Conservation (phyloP, 768 basidiomycete genomes). For the Boletus coccyginus region DNA sequence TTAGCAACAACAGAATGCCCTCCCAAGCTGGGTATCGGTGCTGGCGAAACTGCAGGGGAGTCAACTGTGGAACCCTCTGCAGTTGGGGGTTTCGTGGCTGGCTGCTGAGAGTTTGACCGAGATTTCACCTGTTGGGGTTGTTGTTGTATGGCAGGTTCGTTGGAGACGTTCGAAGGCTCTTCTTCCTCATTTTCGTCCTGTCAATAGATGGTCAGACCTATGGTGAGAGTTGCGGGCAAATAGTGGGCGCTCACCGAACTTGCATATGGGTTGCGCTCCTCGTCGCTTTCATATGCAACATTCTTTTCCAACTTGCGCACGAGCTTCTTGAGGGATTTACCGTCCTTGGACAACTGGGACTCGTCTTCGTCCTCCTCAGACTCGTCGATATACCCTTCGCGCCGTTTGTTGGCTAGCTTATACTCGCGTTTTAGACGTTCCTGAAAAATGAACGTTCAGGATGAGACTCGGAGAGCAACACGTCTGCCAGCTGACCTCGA, state of each 20-base stretch:
- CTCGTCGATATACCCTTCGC: constrained; percentile 68
- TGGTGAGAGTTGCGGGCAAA: background rate
- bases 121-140: constrained; percentile 45
- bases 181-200: constrained; percentile 77
- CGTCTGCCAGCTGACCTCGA: constrained; percentile 52
- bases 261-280: constrained; percentile 77
- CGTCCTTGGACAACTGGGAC: constrained; percentile 61
- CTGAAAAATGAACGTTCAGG: constrained; percentile 34
- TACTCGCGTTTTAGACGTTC: constrained; percentile 85
- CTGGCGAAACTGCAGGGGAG: constrained; percentile 57
- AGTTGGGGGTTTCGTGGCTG: constrained; percentile 32
- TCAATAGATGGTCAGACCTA: background rate
- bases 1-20: constrained; percentile 81
- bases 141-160: constrained; percentile 43
- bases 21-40: constrained; percentile 52
- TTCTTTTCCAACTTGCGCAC: constrained; percentile 83
- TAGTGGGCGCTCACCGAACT: constrained; percentile 57
- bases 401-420: constrained; percentile 69
- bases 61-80: constrained; percentile 27
- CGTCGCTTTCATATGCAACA: constrained; percentile 77
- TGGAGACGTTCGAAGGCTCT: constrained; percentile 42
- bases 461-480: background rate
- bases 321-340: constrained; percentile 81
- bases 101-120: constrained; percentile 40
- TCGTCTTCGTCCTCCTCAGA: constrained; percentile 72